Evolutionary conservation across 2,329 filamentous ascomycete species (phyloP), one percentile per base, ranked within the genome.

Genomic region (Trichoderma sp.): DNA sequence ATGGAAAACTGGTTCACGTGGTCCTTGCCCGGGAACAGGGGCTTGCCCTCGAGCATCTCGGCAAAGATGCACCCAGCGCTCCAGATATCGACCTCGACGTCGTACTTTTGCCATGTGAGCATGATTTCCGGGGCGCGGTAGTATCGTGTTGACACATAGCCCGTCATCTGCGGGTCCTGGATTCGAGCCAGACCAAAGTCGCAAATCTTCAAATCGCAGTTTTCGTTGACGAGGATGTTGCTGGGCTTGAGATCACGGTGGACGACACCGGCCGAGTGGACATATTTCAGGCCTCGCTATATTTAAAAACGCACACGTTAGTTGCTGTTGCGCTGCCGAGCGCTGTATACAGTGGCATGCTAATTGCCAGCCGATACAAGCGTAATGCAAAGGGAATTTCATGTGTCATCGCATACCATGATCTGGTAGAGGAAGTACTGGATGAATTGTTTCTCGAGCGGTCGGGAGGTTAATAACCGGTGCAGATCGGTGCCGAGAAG

Each of bases 81-180:
- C 97, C 97, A 99, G 83, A 99, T 98, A 84, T 99, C 97, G 75
- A 99, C 97, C 87, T 98, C 97, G 65, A 98, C 93, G 80, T 99
- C 97, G 86, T 99, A 99, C 88, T 99, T 99, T 88, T 99, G 97
- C 97, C 97, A 99, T 78, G 97, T 98, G 83, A 99, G 95, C 97
- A 99, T 99, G 83, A 99, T 99, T 86, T 99, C 97, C 21, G 97
- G 97, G 9, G 97, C 97, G 82, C 97, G 93, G 89, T 99, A 99
- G 89, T 99, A 99, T 89, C 97, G 90, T 77, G 97, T 99, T 65
- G 97, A 98, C 77, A 99, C 97, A 83, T 99, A 99, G 80, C 97
- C 97, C 59, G 97, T 99, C 97, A 99, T 99, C 86, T 99, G 97
- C 45, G 97, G 97, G 83, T 99, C 97, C 85, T 99, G 97, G 81